These are phyloP conservation scores for Schwanniomyces polymorphus DNA, from an alignment of 805 yeast species.

Conservation along the genomic window DNA sequence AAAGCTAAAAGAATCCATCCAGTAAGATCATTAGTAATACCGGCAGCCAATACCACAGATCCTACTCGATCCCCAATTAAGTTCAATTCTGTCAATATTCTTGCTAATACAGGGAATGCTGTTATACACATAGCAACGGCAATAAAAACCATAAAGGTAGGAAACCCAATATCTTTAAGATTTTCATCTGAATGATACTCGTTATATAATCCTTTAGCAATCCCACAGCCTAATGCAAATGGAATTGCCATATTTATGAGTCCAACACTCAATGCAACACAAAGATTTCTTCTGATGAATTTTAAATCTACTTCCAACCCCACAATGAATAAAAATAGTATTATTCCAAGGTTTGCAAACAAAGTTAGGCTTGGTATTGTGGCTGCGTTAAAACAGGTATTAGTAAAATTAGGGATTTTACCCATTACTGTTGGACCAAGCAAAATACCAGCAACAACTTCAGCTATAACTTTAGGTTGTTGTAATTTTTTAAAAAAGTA, in stretches of 20 bases:
- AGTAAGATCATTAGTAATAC: conserved; percentile 72
- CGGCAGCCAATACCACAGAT: conserved; percentile 73
- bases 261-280: conserved; percentile 68
- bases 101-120: conserved; percentile 81
- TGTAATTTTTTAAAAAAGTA: conserved; percentile 58
- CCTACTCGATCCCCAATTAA: conserved; percentile 74
- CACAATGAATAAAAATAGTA: conserved; percentile 70
- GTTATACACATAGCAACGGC: conserved; percentile 85
- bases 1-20: conserved; percentile 83
- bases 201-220: conserved; percentile 66
- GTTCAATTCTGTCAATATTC: conserved; percentile 73
- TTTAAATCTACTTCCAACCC: conserved; percentile 77
- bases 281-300: conserved; percentile 59
- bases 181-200: conserved; percentile 42
- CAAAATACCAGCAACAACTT: conserved; percentile 73
- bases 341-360: conserved; percentile 73
- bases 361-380: conserved; percentile 65
- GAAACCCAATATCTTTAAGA: conserved; percentile 48
- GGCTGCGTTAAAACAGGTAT: conserved; percentile 60
- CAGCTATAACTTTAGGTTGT: conserved; percentile 83
- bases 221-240: conserved; percentile 74
- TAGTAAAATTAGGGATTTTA: conserved; percentile 64
- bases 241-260: conserved; percentile 73
- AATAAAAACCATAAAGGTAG: conserved; percentile 76
- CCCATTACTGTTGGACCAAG: conserved; percentile 79